A percentile compares a stretch with the other conserved stretches of the same genome.
These are phyloP conservation scores for Thuja plicata DNA, from an alignment of 83 land plant genomes.

Conservation along the genomic window DNA sequence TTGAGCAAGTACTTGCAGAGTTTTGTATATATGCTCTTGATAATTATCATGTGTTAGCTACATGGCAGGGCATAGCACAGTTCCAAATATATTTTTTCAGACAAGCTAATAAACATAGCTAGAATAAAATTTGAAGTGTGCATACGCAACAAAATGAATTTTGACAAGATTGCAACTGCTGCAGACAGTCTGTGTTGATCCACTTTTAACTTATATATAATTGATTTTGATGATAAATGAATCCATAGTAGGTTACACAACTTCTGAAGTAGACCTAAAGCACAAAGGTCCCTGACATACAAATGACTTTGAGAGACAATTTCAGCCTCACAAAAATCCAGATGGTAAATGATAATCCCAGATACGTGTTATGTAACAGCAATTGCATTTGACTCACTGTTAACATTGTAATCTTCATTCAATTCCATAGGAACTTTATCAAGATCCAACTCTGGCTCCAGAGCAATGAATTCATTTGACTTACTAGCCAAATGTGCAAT, in stretches of 20 bases:
- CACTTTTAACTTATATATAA: neutral
- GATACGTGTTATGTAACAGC: constrained; percentile 22
- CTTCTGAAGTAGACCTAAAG: neutral
- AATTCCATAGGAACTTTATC: constrained; percentile 20
- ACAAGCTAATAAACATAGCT: neutral
- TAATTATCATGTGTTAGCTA: neutral
- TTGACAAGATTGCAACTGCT: neutral
- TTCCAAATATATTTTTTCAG: neutral
- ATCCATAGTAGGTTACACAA: neutral
- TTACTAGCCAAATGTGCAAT: constrained; percentile 93
- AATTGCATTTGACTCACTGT: constrained; percentile 24
- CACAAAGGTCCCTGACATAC: neutral
- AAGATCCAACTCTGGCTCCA: constrained; percentile 74
- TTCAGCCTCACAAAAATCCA: neutral
- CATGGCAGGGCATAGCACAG: neutral
- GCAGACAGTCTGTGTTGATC: neutral
- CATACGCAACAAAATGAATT: neutral
- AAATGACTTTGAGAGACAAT: neutral
- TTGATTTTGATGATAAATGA: neutral
- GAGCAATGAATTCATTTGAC: constrained; percentile 96
- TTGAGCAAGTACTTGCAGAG: no score
- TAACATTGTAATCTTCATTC: constrained; percentile 10
- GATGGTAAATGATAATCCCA: neutral
- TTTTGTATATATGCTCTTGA: neutral
- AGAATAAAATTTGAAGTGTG: neutral